Base-by-base conservation (phyloP, 352 stramenopile species). In the Globisporangium acanthophoron region DNA sequence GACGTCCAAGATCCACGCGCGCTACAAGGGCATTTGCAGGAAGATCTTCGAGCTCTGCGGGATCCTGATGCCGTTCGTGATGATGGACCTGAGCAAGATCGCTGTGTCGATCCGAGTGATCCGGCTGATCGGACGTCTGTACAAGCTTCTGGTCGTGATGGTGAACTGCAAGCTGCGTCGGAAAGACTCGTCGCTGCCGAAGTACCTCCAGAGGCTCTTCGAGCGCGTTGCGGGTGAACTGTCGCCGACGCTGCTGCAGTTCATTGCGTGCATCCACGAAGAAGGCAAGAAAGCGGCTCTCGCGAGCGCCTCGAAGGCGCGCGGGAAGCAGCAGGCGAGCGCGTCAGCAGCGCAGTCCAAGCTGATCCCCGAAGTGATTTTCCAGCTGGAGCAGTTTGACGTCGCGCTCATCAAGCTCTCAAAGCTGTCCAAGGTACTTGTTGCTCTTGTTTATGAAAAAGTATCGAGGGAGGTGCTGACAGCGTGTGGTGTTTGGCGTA, bases 341-440 rank as follows among this genome's bases (percentile, higher is more conserved):
- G 57, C 52, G 11, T 18, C 56, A 7, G 61, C 58, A 1, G 54
- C 54, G 8, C 71, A 86, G 58, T 70, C 75, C 15, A 85, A 81
- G 54, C 63, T 87, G 9, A 86, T 90, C 18, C 77, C 80, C 0
- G 76, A 88, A 4, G 66, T 88, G 9, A 76, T 90, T 11, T 90
- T 72, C 50, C 77, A 85, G 58, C 68, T 90, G 20, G 80, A 90
- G 56, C 80, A 90, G 57, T 88, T 75, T 21, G 80, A 90, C 56
- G 59, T 88, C 43, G 58, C 67, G 11, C 64, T 90, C 44, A 85
- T 90, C 50, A 80, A 80, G 33, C 68, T 90, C 4, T 87, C 77
- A 4, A 86, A 87, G 57, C 39, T 86, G 6, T 87, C 69, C 60
- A 81, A 76, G 66, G 73, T 83, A 33, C 46, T 16, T 29, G 3